A percentile compares a stretch with the other conserved stretches of the same genome.
Evolutionary conservation across 805 yeast genomes (phyloP).

Genomic region (Sugiyamaella chiloensis): DNA sequence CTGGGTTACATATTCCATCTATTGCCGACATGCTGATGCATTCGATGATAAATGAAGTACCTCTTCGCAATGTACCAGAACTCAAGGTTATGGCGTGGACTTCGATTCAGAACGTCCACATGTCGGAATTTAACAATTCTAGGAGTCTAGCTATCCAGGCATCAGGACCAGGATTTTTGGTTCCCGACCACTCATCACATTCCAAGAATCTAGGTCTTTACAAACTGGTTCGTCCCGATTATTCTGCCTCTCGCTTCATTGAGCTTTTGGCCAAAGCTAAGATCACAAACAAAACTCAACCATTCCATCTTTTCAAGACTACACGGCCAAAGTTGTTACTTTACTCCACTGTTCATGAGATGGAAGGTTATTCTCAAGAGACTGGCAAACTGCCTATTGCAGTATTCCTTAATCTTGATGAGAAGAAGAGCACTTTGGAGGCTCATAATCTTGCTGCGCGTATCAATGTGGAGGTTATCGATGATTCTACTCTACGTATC

Average conservation of each 20-base stretch:
- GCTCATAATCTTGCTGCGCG: slow-evolving; percentile 44
- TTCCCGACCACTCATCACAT: slow-evolving; percentile 22
- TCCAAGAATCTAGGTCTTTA: slow-evolving; percentile 20
- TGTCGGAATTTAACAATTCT: slow-evolving; percentile 42
- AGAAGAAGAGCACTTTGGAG: slow-evolving; percentile 38
- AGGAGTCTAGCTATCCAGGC: slow-evolving; percentile 33
- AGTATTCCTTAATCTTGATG: slow-evolving; percentile 58
- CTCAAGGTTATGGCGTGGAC: slow-evolving; percentile 70
- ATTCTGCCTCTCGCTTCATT: slow-evolving; percentile 42
- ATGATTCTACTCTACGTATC: slow-evolving; percentile 31
- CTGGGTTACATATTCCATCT: slow-evolving; percentile 48
- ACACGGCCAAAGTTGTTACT: slow-evolving; percentile 26
- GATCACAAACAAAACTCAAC: slow-evolving; percentile 71
- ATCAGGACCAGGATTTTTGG: slow-evolving; percentile 25
- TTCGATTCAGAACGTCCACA: slow-evolving; percentile 52
- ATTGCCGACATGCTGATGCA: slow-evolving; percentile 85
- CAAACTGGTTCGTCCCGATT: slow-evolving; percentile 26
- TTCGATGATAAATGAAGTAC: slow-evolving; percentile 80
- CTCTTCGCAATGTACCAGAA: slow-evolving; percentile 59
- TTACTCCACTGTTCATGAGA: slow-evolving; percentile 38
- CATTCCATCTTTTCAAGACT: slow-evolving; percentile 78
- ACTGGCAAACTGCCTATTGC: slow-evolving; percentile 54
- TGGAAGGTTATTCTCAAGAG: slow-evolving; percentile 34
- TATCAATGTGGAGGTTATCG: slow-evolving; percentile 44
- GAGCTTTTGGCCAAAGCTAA: slow-evolving; percentile 64